Evolutionary conservation across 2,329 filamentous ascomycete species (phyloP), one percentile per base, ranked within the genome.

Genomic region (Metarhizium brunneum): DNA sequence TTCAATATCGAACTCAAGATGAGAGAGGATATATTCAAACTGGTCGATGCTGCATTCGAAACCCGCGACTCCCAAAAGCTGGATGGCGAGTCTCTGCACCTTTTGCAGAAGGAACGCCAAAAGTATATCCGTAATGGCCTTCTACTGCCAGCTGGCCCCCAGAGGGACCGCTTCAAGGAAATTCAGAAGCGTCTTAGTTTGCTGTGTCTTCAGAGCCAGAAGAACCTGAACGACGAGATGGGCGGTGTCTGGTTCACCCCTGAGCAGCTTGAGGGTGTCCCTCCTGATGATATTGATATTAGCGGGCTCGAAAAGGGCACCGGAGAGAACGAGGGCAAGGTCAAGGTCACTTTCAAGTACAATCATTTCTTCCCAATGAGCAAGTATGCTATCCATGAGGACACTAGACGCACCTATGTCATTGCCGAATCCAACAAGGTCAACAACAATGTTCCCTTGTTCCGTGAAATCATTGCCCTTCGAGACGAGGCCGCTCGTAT

Each of bases 211-310:
- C 77, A 84, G 56, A 90, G 90, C 70, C 83, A 87, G 66, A 91
- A 90, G 76, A 88, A 87, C 63, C 75, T 92, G 57, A 92, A 92
- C 65, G 88, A 92, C 70, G 89, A 94, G 73, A 85, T 85, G 63
- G 86, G 86, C n/a, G 86, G 85, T 2, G 73, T 92, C 53, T 94
- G 88, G 88, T 87, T 92, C 64, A 87, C 86, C 1, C 77, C 72
- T 3, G 79, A 87, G 60, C 83, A 94, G 71, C 76, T 94, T 6
- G 82, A 87, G 50, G 89, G 89, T 51, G 86, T 92, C 18, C 88
- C 88, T 0, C 71, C 80, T 18, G 88, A 92, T 67, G 81, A 90
- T 7, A 63, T 90, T 11, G 77, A 81, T 25, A 62, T 90, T 2
- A 75, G 79, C 13, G 75, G 74, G 2, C 73, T 92, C 55, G 84